A percentile compares a stretch with the other conserved stretches of the same genome.
Conservation (phyloP, 306 rosid species). For the Oxytropis ochrocephala region DNA sequence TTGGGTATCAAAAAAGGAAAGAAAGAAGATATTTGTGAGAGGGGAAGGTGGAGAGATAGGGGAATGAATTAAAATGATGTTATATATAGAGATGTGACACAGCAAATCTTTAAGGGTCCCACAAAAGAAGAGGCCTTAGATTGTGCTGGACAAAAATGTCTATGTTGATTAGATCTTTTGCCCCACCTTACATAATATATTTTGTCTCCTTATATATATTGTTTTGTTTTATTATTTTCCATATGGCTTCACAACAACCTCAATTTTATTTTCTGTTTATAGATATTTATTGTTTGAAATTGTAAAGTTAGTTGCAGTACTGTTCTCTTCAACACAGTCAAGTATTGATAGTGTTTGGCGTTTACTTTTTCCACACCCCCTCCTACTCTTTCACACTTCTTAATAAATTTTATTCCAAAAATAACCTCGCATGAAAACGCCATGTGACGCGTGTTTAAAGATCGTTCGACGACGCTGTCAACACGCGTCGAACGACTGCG, state of each 20-base stretch:
- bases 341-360: not conserved
- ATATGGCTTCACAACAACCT: not conserved
- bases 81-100: conserved; percentile 42
- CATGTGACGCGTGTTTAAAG: too few relatives aligned
- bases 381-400: too few relatives aligned
- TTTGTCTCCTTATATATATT: conserved; percentile 25
- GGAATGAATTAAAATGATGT: conserved; percentile 16
- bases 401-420: too few relatives aligned
- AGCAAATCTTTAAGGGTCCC: conserved; percentile 80
- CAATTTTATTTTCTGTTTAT: not conserved
- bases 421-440: too few relatives aligned
- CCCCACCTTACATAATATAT: conserved; percentile 48
- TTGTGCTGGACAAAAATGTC: conserved; percentile 58
- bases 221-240: conserved; percentile 1
- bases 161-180: conserved; percentile 63
- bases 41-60: conserved; percentile 21
- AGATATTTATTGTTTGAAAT: not conserved
- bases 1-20: not conserved
- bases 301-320: not conserved
- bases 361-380: too few relatives aligned
- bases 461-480: too few relatives aligned
- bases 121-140: conserved; percentile 60
- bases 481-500: too few relatives aligned
- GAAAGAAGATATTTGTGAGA: not conserved
- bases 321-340: not conserved